Evolutionary conservation across 1,284 basidiomycete genomes (phyloP).

Genomic region (Termitomyces sp.): DNA sequence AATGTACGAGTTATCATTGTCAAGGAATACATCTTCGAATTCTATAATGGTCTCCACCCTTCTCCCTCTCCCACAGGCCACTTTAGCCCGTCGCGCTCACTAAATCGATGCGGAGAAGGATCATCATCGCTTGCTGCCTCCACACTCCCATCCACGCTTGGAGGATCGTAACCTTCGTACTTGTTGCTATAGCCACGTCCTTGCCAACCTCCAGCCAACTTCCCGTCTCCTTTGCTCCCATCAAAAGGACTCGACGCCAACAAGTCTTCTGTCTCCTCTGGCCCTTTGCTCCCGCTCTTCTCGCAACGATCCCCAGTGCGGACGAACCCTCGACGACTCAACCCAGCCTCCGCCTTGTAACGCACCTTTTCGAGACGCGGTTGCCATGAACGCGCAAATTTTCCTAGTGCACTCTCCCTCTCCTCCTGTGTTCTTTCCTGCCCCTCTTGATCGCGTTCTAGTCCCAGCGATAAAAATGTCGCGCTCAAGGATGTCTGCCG

Average conservation of each 20-base stretch:
- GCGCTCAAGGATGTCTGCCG: conserved; percentile 23
- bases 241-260: conserved; percentile 2
- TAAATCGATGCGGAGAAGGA: conserved; percentile 1
- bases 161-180: conserved; percentile 12
- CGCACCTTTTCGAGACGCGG: conserved; percentile 50
- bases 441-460: conserved; percentile 7
- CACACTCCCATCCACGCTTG: conserved; percentile 15
- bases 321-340: conserved; percentile 56
- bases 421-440: background rate
- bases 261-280: conserved; percentile 24
- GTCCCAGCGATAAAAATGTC: conserved; percentile 18
- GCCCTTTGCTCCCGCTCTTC: conserved; percentile 22
- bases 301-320: conserved; percentile 15
- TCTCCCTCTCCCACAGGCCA: conserved; percentile 55
- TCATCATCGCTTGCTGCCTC: conserved; percentile 11
- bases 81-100: conserved; percentile 53
- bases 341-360: conserved; percentile 67
- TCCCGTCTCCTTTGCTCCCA: background rate
- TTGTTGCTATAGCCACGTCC: background rate
- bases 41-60: conserved; percentile 48
- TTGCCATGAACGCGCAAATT: conserved; percentile 46
- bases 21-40: background rate
- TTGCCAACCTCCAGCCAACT: conserved; percentile 1
- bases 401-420: conserved; percentile 17
- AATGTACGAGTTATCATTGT: background rate